A percentile compares a stretch with the other conserved stretches of the same genome.
These are phyloP conservation scores for Clathrus columnatus DNA, from an alignment of 768 basidiomycete genomes.

Conservation along the genomic window DNA sequence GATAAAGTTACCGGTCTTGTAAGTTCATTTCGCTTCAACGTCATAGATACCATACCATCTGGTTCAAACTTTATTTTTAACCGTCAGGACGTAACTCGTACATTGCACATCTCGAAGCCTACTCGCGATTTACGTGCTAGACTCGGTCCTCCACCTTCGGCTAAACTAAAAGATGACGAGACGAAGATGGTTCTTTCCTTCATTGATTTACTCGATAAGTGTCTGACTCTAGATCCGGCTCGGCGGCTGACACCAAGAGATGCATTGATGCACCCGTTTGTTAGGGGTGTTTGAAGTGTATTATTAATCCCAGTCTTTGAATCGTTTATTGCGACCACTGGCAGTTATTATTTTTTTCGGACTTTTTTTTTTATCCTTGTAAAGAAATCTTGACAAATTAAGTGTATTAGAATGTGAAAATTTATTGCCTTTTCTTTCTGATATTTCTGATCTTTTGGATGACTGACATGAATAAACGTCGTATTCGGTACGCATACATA, in stretches of 20 bases:
- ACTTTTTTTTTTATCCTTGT: background rate
- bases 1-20: conserved; percentile 81
- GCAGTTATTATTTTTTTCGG: background rate
- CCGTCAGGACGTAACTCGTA: conserved; percentile 77
- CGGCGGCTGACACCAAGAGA: conserved; percentile 86
- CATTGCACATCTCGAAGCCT: conserved; percentile 78
- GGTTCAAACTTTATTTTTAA: conserved; percentile 12
- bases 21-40: conserved; percentile 27
- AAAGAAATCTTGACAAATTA: no score
- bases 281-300: conserved; percentile 38
- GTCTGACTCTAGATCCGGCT: conserved; percentile 76
- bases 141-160: conserved; percentile 68
- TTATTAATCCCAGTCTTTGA: background rate
- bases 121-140: conserved; percentile 72
- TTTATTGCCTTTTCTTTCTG: no score
- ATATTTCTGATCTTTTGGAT: no score
- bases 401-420: no score
- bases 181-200: conserved; percentile 69
- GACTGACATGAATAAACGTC: no score
- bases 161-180: conserved; percentile 85
- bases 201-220: conserved; percentile 87
- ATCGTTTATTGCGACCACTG: no score
- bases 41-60: background rate
- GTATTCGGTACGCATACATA: no score
- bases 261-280: conserved; percentile 80